Percentiles rank a stretch among this genome's conserved stretches.
phyloP scores from a whole-genome alignment of 1,139 yeast species.

The Debaryomyces nepalensis region DNA sequence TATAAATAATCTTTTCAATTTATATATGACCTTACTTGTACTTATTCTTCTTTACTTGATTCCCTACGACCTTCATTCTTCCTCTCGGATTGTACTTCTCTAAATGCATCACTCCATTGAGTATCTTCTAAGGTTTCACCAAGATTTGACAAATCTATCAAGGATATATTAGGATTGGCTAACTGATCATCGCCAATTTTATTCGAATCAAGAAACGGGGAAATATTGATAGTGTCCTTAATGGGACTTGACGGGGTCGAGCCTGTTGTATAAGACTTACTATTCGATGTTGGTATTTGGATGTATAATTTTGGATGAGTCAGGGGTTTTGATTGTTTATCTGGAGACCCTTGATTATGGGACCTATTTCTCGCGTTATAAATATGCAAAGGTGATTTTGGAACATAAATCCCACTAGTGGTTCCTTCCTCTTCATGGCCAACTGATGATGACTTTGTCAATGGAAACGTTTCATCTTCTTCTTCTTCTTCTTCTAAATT shows the following conservation, averaged over 20 bases:
- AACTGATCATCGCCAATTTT: slow-evolving; percentile 11
- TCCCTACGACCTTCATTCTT: slow-evolving; percentile 7
- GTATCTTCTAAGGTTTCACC: slow-evolving; percentile 33
- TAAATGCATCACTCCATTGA: slow-evolving; percentile 35
- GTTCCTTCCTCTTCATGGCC: slow-evolving; percentile 17
- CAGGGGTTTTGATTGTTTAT: slow-evolving; percentile 12
- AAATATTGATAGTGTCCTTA: slow-evolving; percentile 9
- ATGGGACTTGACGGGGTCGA: slow-evolving; percentile 4
- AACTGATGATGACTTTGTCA: slow-evolving; percentile 13
- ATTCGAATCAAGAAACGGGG: slow-evolving; percentile 15
- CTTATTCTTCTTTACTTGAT: slow-evolving; percentile 10
- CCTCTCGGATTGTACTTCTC: slow-evolving; percentile 22
- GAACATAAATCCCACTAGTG: slow-evolving; percentile 35
- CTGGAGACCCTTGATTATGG: slow-evolving; percentile 11
- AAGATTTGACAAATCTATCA: slow-evolving; percentile 29
- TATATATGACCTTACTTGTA: slow-evolving; percentile 1
- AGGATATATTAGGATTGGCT: slow-evolving; percentile 20
- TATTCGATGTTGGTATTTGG: slow-evolving; percentile 22
- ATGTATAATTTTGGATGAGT: slow-evolving; percentile 26
- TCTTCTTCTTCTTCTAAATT: slow-evolving; percentile 9
- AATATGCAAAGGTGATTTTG: slow-evolving; percentile 36
- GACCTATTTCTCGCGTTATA: slow-evolving; percentile 23
- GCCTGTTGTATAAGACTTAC: slow-evolving; percentile 5
- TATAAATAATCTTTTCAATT: slow-evolving; percentile 6
- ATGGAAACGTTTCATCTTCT: slow-evolving; percentile 17